These are phyloP conservation scores for Pythium plurisporium DNA, from an alignment of 352 stramenopile genomes.

Conservation along the genomic window DNA sequence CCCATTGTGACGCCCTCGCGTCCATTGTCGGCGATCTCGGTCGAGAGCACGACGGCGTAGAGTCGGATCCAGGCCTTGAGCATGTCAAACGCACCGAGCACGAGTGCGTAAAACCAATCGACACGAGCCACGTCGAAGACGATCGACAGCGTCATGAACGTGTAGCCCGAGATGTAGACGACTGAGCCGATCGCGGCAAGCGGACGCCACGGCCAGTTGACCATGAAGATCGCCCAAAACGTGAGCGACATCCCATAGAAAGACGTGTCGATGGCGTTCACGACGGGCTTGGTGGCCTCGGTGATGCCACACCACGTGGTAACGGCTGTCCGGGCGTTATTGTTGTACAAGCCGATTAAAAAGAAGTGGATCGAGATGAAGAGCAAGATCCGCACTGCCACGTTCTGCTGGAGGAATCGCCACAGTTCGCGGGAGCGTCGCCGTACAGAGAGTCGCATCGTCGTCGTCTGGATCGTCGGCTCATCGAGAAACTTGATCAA, in stretches of 20 bases:
- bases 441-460: conserved; percentile 11
- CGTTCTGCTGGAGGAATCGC: conserved; percentile 48
- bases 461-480: neutral
- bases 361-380: conserved; percentile 43
- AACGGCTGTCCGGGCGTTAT: conserved; percentile 28
- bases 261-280: conserved; percentile 27
- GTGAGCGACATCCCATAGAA: conserved; percentile 31
- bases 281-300: conserved; percentile 4
- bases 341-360: conserved; percentile 36
- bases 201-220: conserved; percentile 37
- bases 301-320: conserved; percentile 35
- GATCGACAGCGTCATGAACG: conserved; percentile 31
- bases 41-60: conserved; percentile 35
- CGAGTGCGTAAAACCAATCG: conserved; percentile 41
- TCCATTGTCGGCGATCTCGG: conserved; percentile 49
- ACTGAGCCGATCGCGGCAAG: conserved; percentile 27
- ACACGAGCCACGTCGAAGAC: conserved; percentile 30
- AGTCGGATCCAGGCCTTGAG: conserved; percentile 37
- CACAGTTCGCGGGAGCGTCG: conserved; percentile 36
- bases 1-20: conserved; percentile 52
- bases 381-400: conserved; percentile 45
- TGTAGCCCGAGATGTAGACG: conserved; percentile 26
- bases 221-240: conserved; percentile 37
- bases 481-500: conserved; percentile 37
- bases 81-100: conserved; percentile 27